phyloP scores from a whole-genome alignment of 2,329 filamentous ascomycete species.

The Diatrype stigma region DNA sequence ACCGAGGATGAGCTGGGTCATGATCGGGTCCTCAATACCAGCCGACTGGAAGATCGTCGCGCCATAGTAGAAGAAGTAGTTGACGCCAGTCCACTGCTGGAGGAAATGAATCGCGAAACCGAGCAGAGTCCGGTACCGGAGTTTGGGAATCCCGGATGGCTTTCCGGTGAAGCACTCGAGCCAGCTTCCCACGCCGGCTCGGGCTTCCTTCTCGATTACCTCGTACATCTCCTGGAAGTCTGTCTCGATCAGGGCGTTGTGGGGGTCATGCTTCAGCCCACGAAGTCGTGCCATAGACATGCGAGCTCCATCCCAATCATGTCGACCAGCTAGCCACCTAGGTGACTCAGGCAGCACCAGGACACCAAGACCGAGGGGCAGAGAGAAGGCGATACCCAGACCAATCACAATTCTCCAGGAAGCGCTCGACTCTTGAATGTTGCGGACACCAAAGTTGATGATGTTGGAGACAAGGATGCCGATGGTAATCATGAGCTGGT shows the following conservation, averaged over 20 bases:
- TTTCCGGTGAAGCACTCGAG: conserved; percentile 58
- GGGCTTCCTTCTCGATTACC: conserved; percentile 40
- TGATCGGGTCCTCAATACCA: conserved; percentile 61
- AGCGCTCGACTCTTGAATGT: conserved; percentile 34
- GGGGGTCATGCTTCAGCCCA: conserved; percentile 43
- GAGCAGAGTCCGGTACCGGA: conserved; percentile 60
- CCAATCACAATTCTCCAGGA: conserved; percentile 63
- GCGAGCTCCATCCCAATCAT: conserved; percentile 44
- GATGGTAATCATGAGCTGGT: conserved; percentile 70
- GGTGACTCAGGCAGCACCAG: conserved; percentile 53
- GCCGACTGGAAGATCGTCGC: conserved; percentile 64
- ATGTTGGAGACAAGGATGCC: conserved; percentile 58
- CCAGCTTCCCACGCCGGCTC: conserved; percentile 46
- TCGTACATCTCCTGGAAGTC: conserved; percentile 50
- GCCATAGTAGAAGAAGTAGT: conserved; percentile 64
- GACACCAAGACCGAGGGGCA: conserved; percentile 50
- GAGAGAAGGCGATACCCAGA: conserved; percentile 48
- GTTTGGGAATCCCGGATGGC: conserved; percentile 45
- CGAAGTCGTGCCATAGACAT: conserved; percentile 50
- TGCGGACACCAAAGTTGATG: conserved; percentile 49
- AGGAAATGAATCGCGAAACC: conserved; percentile 61
- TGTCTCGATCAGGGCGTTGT: conserved; percentile 41
- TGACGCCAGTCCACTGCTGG: conserved; percentile 64
- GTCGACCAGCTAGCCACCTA: conserved; percentile 48
- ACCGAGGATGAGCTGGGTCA: conserved; percentile 64